Base-by-base conservation (phyloP, 176 grass and related monocot species). In the Urochloa ruziziensis region DNA sequence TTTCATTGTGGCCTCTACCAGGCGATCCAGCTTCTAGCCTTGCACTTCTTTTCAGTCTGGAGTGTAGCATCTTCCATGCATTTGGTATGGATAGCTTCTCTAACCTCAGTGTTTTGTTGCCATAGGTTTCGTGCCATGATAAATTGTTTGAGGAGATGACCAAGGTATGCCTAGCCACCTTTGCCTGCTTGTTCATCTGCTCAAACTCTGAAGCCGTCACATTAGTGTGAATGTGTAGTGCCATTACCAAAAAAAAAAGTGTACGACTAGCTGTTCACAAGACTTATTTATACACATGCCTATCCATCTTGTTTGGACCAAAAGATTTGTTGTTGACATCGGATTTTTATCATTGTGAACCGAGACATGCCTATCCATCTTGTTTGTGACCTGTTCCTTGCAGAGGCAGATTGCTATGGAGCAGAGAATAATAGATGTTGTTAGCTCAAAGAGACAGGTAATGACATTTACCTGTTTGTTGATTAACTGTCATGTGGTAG, bases 371-470 rank as follows among this genome's bases (percentile, higher is more conserved):
- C 62, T 40, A 51, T 73, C n/a, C 1, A 33, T 59, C 10, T 83
- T 75, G 72, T 29, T 1, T 66, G 36, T 79, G 21, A 36, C 58
- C 4, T 53, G 21, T 72, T 11, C 74, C 69, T 94, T 86, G 53
- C 79, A 88, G 91, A 83, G 62, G 70, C 56, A 53, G 54, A 42
- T 67, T 83, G 29, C 17, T 52, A 77, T 58, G 33, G 67, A 92
- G 73, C 60, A 90, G 29, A 69, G 64, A 79, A 82, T 87, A 85
- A 70, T 57, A 48, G 85, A 84, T 82, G 68, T 34, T 67, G 69
- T 33, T 54, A 73, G 51, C 58, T 85, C 64, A 53, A 80, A 92
- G 86, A 83, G 77, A 94, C 90, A 87, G 87, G 94, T 97, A 94
- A 49, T 74, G 6, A 14, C 54, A 74, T 16, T 61, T 68, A 56